These are phyloP conservation scores for Heteromeles arbutifolia DNA, from an alignment of 306 rosid species.

Conservation along the genomic window DNA sequence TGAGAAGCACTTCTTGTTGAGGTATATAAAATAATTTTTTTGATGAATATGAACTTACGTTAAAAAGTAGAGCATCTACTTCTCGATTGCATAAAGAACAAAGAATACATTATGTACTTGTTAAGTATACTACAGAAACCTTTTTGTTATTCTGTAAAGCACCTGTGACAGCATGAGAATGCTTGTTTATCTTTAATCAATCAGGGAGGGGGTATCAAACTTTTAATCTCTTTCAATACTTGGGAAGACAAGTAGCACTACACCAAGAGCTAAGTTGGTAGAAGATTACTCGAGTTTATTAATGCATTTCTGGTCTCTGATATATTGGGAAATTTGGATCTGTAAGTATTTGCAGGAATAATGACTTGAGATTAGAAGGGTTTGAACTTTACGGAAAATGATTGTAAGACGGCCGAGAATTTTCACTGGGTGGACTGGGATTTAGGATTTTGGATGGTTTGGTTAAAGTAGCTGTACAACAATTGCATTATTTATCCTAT, in stretches of 20 bases:
- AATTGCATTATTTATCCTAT: background rate
- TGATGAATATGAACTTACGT: background rate
- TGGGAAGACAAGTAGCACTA: background rate
- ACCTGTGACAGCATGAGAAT: background rate
- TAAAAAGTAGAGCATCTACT: background rate
- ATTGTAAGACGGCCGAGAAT: too few species aligned
- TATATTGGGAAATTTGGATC: background rate
- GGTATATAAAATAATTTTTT: background rate
- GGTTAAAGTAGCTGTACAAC: background rate
- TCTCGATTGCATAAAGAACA: background rate
- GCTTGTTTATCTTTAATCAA: background rate
- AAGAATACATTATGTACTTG: background rate
- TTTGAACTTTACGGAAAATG: background rate
- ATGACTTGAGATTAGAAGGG: background rate
- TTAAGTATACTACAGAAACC: background rate
- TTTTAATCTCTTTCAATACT: background rate
- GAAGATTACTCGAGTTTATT: background rate
- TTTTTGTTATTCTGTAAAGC: background rate
- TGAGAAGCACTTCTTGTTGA: background rate
- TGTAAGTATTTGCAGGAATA: background rate
- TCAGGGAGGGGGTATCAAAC: background rate
- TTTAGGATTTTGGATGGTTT: background rate
- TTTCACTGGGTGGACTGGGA: too few species aligned
- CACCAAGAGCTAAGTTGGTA: background rate
- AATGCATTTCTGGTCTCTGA: background rate